Percentiles rank a stretch among this genome's conserved stretches.
phyloP scores from a whole-genome alignment of 176 grass and related monocot species.

The Paspalum notatum region DNA sequence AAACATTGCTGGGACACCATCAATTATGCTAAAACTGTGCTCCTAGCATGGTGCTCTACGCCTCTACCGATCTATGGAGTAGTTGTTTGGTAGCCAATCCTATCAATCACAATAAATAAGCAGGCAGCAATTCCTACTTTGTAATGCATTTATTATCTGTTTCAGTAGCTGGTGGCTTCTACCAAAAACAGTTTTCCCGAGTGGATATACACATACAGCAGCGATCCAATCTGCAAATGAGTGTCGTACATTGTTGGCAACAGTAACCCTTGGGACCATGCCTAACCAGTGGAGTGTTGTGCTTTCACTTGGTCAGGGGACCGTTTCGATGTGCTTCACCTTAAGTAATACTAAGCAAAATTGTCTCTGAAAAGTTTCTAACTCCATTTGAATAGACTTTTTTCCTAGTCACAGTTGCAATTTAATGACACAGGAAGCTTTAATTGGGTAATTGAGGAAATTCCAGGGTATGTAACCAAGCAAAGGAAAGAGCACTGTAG shows the following conservation, averaged over 20 bases:
- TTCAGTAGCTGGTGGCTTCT: background rate
- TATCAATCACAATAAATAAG: background rate
- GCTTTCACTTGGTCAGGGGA: background rate
- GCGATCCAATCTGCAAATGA: constrained; percentile 24
- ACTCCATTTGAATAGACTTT: background rate
- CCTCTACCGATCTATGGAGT: background rate
- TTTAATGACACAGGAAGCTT: background rate
- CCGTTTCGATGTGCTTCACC: background rate
- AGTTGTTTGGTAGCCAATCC: constrained; percentile 33
- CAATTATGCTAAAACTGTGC: background rate
- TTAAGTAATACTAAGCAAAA: background rate
- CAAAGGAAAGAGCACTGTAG: background rate
- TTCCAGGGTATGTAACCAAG: constrained; percentile 10
- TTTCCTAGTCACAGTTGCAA: background rate
- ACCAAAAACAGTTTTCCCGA: background rate
- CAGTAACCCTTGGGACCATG: constrained; percentile 34
- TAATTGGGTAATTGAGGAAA: background rate
- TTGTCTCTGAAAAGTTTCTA: background rate
- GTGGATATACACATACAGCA: constrained; percentile 1
- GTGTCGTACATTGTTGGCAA: constrained; percentile 2
- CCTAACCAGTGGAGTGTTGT: background rate
- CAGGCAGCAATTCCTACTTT: constrained; percentile 18
- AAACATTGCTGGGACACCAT: background rate
- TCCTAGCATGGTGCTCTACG: background rate
- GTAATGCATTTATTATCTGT: constrained; percentile 36